phyloP scores from a whole-genome alignment of 1,284 basidiomycete genomes.

The Tilletiaria anomala region DNA sequence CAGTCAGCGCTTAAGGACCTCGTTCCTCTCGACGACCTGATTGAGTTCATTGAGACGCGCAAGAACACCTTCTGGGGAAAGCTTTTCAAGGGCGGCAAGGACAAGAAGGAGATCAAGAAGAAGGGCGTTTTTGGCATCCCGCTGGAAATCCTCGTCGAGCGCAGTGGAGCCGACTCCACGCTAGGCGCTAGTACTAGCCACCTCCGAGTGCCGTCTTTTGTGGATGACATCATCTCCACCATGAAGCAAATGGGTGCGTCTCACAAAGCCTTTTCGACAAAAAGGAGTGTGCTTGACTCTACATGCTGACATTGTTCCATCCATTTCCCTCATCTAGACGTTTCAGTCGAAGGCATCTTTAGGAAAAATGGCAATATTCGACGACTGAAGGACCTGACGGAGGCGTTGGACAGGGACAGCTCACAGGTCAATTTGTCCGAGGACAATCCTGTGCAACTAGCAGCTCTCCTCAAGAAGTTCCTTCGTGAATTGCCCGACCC shows the following conservation, averaged over 20 bases:
- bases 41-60: constrained; percentile 82
- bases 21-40: constrained; percentile 68
- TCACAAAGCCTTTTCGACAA: neutral
- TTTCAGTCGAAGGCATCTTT: constrained; percentile 99
- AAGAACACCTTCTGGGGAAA: constrained; percentile 95
- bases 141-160: constrained; percentile 83
- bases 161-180: constrained; percentile 82
- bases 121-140: constrained; percentile 74
- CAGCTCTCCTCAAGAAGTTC: constrained; percentile 92
- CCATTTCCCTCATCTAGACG: too few species aligned
- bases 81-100: constrained; percentile 68
- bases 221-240: constrained; percentile 61
- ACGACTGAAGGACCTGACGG: constrained; percentile 72
- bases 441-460: constrained; percentile 96
- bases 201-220: constrained; percentile 52
- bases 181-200: constrained; percentile 64
- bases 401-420: constrained; percentile 83
- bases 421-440: constrained; percentile 61
- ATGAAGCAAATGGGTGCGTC: constrained; percentile 95
- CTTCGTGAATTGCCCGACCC: constrained; percentile 92
- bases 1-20: constrained; percentile 56
- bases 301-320: neutral
- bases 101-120: constrained; percentile 51
- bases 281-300: neutral
- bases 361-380: constrained; percentile 96